phyloP scores from a whole-genome alignment of 2,329 filamentous ascomycete species.

The Cryphonectria radicalis region DNA sequence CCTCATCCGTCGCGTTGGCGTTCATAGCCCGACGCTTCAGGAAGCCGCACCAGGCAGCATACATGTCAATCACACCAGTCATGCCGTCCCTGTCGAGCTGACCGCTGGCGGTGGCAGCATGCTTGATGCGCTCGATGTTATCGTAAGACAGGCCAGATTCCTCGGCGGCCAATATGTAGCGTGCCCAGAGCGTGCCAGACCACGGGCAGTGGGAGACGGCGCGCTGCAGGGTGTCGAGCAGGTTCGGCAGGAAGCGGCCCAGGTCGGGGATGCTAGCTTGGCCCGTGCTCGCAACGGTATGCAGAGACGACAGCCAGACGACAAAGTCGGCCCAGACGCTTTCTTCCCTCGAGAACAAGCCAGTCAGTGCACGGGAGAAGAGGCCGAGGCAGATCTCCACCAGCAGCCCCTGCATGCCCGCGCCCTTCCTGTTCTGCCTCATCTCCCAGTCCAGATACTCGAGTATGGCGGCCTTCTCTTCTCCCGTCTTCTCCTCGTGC shows the following conservation, averaged over 20 bases:
- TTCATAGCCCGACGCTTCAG: conserved; percentile 84
- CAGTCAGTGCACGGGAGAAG: conserved; percentile 75
- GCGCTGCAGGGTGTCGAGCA: conserved; percentile 75
- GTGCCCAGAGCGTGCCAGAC: conserved; percentile 89
- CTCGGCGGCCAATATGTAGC: conserved; percentile 85
- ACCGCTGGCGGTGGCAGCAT: conserved; percentile 84
- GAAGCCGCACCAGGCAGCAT: conserved; percentile 93
- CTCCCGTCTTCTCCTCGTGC: conserved; percentile 58
- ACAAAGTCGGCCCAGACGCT: conserved; percentile 83
- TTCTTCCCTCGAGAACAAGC: conserved; percentile 73
- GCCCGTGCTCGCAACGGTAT: conserved; percentile 41
- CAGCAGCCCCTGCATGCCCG: conserved; percentile 48
- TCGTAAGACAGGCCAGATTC: conserved; percentile 75
- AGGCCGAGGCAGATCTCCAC: conserved; percentile 65
- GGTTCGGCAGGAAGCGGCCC: conserved; percentile 46
- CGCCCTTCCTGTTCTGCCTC: conserved; percentile 60
- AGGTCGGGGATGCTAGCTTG: conserved; percentile 44
- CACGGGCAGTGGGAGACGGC: conserved; percentile 91
- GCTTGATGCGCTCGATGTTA: conserved; percentile 87
- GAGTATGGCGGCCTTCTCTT: conserved; percentile 55
- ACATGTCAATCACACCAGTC: conserved; percentile 86
- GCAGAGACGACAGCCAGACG: conserved; percentile 68
- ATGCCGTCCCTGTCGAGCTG: conserved; percentile 85
- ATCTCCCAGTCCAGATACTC: conserved; percentile 90
- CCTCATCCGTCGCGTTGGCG: conserved; percentile 75